phyloP scores from a whole-genome alignment of 768 basidiomycete genomes.

The Lentinula guzmanii region DNA sequence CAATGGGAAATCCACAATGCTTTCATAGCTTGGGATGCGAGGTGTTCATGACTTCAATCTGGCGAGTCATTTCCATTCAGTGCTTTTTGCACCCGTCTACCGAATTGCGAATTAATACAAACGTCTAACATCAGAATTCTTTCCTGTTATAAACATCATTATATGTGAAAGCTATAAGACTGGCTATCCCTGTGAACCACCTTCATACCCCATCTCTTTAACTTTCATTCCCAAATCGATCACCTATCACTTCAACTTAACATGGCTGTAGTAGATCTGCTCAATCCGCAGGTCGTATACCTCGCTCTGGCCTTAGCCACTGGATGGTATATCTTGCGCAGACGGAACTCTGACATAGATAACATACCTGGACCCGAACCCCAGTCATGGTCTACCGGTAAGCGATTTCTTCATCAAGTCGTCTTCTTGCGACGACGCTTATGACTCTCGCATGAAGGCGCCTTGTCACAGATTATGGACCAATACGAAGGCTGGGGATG shows the following conservation, averaged over 20 bases:
- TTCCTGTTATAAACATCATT: no score
- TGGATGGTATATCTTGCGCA: not conserved
- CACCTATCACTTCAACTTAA: not conserved
- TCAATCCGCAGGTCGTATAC: not conserved
- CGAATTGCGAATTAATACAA: not conserved
- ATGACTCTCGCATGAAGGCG: not conserved
- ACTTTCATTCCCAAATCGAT: not conserved
- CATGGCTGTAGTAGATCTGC: not conserved
- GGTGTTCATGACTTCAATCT: not conserved
- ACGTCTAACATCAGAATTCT: no score
- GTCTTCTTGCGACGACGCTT: not conserved
- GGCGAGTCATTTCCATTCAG: not conserved
- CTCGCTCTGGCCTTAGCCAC: not conserved
- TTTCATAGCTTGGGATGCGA: not conserved
- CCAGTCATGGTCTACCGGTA: constrained; percentile 1
- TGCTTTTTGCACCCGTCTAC: not conserved
- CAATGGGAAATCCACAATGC: no score
- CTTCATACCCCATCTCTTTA: not conserved
- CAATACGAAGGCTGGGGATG: not conserved
- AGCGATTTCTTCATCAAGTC: not conserved
- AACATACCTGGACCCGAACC: not conserved
- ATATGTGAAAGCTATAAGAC: no score
- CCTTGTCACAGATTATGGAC: not conserved
- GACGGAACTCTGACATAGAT: not conserved
- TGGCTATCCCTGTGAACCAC: not conserved